These are phyloP conservation scores for Erythrobasidium yunnanense DNA, from an alignment of 768 basidiomycete genomes.

Conservation along the genomic window DNA sequence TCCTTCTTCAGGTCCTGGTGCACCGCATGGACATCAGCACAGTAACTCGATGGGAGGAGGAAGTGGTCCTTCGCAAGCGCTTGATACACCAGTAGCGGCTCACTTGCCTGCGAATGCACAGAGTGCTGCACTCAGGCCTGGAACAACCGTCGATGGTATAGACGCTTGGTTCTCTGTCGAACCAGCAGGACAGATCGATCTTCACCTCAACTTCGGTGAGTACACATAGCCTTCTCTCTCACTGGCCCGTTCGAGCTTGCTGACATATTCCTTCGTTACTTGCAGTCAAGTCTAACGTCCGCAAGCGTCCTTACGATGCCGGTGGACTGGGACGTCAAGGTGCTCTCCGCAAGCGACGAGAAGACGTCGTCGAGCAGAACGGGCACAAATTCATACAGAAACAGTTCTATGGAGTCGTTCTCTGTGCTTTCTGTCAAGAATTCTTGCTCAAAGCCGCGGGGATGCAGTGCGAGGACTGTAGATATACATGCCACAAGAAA, in stretches of 20 bases:
- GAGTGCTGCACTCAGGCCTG: not conserved
- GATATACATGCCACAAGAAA: slow-evolving; percentile 97
- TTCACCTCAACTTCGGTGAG: slow-evolving; percentile 86
- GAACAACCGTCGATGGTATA: slow-evolving; percentile 56
- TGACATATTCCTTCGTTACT: not conserved
- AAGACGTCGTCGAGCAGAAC: slow-evolving; percentile 98
- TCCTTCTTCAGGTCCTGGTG: not conserved
- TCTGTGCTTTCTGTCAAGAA: slow-evolving; percentile 95
- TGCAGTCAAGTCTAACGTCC: slow-evolving; percentile 91
- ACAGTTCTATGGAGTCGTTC: slow-evolving; percentile 87
- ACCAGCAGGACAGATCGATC: slow-evolving; percentile 81
- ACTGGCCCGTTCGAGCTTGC: not conserved
- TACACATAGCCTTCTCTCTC: slow-evolving; percentile 33
- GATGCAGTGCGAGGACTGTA: slow-evolving; percentile 93
- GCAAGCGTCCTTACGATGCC: slow-evolving; percentile 86
- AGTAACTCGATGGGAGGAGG: no score
- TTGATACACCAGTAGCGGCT: not conserved
- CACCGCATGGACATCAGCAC: not conserved
- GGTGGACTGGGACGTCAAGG: slow-evolving; percentile 94
- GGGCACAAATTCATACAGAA: slow-evolving; percentile 95
- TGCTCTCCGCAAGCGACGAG: slow-evolving; percentile 93
- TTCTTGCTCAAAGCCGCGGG: slow-evolving; percentile 93
- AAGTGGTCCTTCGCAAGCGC: no score
- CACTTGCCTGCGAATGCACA: not conserved
- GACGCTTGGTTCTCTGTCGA: slow-evolving; percentile 97